These are phyloP conservation scores for Arxiozyma heterogenica DNA, from an alignment of 1,139 yeast species.

Conservation along the genomic window DNA sequence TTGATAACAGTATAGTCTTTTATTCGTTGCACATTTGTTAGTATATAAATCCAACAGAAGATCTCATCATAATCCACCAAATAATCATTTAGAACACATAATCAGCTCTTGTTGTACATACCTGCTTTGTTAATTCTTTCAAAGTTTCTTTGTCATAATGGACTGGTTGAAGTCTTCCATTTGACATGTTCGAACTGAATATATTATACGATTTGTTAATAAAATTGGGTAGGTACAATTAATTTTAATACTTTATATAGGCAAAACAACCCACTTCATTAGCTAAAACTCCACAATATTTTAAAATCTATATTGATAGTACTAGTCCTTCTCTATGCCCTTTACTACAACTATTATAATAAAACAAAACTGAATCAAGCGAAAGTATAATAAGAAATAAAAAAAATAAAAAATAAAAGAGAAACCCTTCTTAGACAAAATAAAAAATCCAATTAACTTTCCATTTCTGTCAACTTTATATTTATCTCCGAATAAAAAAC, in stretches of 20 bases:
- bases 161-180: slow-evolving; percentile 24
- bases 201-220: no score
- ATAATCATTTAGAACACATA: neutral
- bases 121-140: slow-evolving; percentile 24
- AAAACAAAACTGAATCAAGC: no score
- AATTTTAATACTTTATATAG: no score
- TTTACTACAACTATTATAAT: no score
- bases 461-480: neutral
- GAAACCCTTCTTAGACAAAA: neutral
- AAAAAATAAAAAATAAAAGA: no score
- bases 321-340: neutral
- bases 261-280: neutral
- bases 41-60: neutral
- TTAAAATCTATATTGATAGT: no score
- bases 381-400: no score
- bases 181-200: slow-evolving; percentile 11
- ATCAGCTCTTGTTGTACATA: slow-evolving; percentile 5
- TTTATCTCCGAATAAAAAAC: neutral
- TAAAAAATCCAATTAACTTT: no score
- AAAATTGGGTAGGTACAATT: no score
- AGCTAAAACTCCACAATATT: neutral
- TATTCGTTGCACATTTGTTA: slow-evolving; percentile 1
- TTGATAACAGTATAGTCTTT: neutral
- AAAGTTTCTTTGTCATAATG: slow-evolving; percentile 32
- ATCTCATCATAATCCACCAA: neutral